These are phyloP conservation scores for Chytriomyces hyalinus DNA, from an alignment of 192 early-diverging fungal species.

Conservation along the genomic window DNA sequence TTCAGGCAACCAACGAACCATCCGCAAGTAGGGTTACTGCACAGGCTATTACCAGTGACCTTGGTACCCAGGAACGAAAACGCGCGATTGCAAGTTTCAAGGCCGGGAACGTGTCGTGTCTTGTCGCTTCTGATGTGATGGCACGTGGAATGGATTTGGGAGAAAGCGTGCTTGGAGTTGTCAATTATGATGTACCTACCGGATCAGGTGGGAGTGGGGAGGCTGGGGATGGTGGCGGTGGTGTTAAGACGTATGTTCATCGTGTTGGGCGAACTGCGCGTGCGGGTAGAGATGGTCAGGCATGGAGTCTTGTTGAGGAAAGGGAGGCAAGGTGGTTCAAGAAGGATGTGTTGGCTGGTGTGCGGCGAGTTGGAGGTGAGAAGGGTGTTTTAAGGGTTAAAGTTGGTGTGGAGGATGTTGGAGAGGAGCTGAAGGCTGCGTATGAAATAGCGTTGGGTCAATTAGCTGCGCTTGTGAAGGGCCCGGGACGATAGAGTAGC, in stretches of 20 bases:
- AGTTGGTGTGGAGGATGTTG: conserved; percentile 18
- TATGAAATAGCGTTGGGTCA: conserved; percentile 15
- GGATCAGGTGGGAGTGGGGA: conserved; percentile 49
- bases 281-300: conserved; percentile 79
- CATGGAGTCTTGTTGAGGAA: conserved; percentile 44
- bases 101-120: conserved; percentile 21
- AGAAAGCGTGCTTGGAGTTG: conserved; percentile 69
- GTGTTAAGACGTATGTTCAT: conserved; percentile 86
- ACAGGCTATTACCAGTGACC: conserved; percentile 45
- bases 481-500: too few relatives aligned
- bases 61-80: conserved; percentile 28
- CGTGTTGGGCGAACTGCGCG: conserved; percentile 93
- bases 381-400: conserved; percentile 21
- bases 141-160: conserved; percentile 93
- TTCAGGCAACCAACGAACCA: not conserved
- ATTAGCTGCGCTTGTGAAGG: conserved; percentile 12
- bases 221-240: not conserved
- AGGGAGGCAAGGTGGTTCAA: conserved; percentile 56
- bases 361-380: not conserved
- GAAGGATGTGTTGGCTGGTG: conserved; percentile 30
- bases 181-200: conserved; percentile 91
- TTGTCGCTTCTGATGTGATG: conserved; percentile 89
- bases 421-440: not conserved
- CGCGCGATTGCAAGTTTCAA: conserved; percentile 39
- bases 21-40: conserved; percentile 9